phyloP scores from a whole-genome alignment of 1,284 basidiomycete species.

The Tylopilus orsonianus region DNA sequence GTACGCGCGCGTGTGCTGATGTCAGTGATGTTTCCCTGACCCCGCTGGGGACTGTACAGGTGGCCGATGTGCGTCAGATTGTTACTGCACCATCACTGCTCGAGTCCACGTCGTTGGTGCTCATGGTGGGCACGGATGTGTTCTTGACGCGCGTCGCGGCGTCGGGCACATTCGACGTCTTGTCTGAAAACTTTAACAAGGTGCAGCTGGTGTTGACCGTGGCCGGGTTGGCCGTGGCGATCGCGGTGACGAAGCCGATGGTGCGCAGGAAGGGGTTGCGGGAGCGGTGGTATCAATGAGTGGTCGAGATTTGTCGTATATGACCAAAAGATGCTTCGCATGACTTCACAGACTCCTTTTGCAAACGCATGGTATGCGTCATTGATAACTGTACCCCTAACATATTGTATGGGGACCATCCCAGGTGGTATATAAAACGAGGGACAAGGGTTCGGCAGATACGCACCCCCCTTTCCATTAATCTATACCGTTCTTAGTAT shows the following conservation, averaged over 20 bases:
- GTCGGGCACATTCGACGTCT: conserved; percentile 91
- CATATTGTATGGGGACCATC: no score
- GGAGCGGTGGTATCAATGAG: conserved; percentile 64
- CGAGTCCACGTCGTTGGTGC: conserved; percentile 90
- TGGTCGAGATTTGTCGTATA: no score
- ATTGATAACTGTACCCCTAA: no score
- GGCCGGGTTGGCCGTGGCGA: conserved; percentile 67
- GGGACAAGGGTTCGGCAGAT: no score
- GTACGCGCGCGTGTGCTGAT: conserved; percentile 39
- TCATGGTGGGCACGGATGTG: conserved; percentile 85
- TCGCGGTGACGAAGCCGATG: conserved; percentile 76
- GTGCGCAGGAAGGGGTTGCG: conserved; percentile 62
- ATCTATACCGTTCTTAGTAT: no score
- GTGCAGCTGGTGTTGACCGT: conserved; percentile 87
- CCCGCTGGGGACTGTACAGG: conserved; percentile 42
- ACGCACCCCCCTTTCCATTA: no score
- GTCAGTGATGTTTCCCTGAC: background rate
- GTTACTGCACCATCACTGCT: conserved; percentile 80
- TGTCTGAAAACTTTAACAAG: conserved; percentile 93
- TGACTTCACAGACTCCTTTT: no score
- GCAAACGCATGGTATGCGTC: no score
- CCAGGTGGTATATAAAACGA: no score
- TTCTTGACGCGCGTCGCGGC: conserved; percentile 85
- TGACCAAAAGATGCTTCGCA: no score
- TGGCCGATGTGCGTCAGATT: conserved; percentile 66